phyloP scores from a whole-genome alignment of 2,329 filamentous ascomycete species.

The Cercospora brassicicola region DNA sequence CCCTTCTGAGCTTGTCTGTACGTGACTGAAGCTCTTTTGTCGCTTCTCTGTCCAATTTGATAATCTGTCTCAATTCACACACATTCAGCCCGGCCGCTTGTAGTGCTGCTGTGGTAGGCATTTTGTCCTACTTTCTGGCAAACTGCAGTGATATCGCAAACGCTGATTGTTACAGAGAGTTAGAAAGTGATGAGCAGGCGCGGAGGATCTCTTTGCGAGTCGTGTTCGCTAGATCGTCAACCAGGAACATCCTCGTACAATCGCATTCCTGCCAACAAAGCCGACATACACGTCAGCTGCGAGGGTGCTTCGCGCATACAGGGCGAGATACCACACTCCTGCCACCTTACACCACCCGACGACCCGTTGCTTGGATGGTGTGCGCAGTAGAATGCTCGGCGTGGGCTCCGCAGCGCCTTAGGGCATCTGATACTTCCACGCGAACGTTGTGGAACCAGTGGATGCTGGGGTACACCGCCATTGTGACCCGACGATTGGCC shows the following conservation, averaged over 20 bases:
- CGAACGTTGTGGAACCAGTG: slow-evolving; percentile 18
- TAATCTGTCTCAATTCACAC: slow-evolving; percentile 24
- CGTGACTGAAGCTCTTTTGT: slow-evolving; percentile 25
- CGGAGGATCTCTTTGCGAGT: slow-evolving; percentile 5
- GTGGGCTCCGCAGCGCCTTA: slow-evolving; percentile 7
- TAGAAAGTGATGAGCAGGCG: not conserved
- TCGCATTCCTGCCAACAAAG: slow-evolving; percentile 19
- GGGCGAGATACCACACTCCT: slow-evolving; percentile 9
- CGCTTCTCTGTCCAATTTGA: slow-evolving; percentile 27
- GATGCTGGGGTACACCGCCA: slow-evolving; percentile 15
- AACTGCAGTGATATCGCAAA: not conserved
- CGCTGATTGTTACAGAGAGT: not conserved
- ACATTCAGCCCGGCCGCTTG: slow-evolving; percentile 20
- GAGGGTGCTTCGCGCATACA: not conserved
- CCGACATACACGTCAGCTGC: slow-evolving; percentile 20
- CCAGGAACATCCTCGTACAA: slow-evolving; percentile 19
- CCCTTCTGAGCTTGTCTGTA: slow-evolving; percentile 27
- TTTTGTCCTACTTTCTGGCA: not conserved
- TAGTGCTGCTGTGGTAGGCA: slow-evolving; percentile 19
- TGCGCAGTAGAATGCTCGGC: slow-evolving; percentile 10
- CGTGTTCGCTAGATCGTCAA: not conserved
- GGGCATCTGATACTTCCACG: slow-evolving; percentile 11
- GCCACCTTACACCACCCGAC: slow-evolving; percentile 6
- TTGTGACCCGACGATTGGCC: not conserved
- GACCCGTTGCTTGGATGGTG: not conserved